Evolutionary conservation across 257 asterid species (phyloP).

Genomic region (Anisodus tanguticus): DNA sequence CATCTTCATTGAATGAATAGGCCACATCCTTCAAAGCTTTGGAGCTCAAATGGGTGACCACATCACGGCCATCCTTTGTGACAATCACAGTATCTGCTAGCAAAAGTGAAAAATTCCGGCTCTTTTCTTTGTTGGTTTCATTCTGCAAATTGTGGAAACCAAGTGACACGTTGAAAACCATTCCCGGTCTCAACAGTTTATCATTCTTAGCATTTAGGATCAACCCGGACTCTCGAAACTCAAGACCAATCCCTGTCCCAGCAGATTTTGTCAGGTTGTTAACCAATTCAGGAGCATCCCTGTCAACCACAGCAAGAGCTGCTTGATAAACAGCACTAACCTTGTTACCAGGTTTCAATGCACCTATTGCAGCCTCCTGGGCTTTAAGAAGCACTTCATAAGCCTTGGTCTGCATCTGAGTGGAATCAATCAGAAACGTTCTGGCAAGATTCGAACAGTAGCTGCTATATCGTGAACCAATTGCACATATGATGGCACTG

Average conservation of each 20-base stretch:
- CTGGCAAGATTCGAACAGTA: conserved; percentile 43
- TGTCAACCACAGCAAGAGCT: conserved; percentile 37
- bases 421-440: conserved; percentile 40
- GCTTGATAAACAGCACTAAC: conserved; percentile 35
- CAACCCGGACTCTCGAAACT: conserved; percentile 43
- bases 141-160: conserved; percentile 42
- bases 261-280: conserved; percentile 38
- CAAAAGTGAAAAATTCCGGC: conserved; percentile 35
- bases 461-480: conserved; percentile 42
- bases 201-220: conserved; percentile 40
- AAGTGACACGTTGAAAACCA: conserved; percentile 42
- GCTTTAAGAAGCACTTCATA: conserved; percentile 41
- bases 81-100: conserved; percentile 43
- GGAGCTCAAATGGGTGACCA: conserved; percentile 37
- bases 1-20: conserved; percentile 42
- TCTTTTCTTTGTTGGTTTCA: conserved; percentile 39
- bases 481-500: conserved; percentile 44
- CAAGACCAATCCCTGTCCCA: conserved; percentile 45
- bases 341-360: conserved; percentile 38
- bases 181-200: conserved; percentile 37
- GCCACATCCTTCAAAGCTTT: conserved; percentile 44
- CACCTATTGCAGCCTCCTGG: conserved; percentile 35
- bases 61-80: conserved; percentile 31
- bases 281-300: conserved; percentile 39
- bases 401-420: conserved; percentile 37